Base-by-base conservation (phyloP, 148 eudicot genomes). In the Pharnaceum exiguum region DNA sequence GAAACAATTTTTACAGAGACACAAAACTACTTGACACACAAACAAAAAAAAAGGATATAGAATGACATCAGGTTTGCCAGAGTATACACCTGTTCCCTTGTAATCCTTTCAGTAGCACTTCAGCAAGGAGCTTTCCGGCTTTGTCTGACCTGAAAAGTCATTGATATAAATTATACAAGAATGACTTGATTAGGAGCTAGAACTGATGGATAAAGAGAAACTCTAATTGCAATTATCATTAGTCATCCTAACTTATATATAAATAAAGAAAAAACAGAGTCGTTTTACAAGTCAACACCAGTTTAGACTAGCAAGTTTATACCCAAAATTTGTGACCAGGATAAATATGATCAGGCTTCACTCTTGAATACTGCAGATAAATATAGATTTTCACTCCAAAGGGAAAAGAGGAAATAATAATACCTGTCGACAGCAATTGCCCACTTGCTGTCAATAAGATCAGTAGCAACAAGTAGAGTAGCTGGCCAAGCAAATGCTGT, bases 401-500 rank as follows among this genome's bases (percentile, higher is more conserved):
- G n/a, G 33, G 27, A 28, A n/a, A 43, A 47, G 32, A n/a, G n/a
- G n/a, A n/a, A n/a, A n/a, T n/a, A n/a, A n/a, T n/a, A 40, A 61
- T 75, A 93, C 99, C 99, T 88, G 85, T 93, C 75, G 31, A 93
- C 75, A 33, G 96, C 99, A 62, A 93, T 78, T 58, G 96, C n/a
- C 99, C 99, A 93, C 75, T 77, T 93, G 89, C 99, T 88, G 73
- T 93, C 99, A 59, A 93, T 93, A 37, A 93, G 74, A 76, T 82
- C 89, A 59, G 96, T 83, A 57, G 75, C 79, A 6, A 74, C 49
- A 62, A 88, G 90, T 65, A 93, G 75, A 55, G 95, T 70, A 33
- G 96, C 91, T 25, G 99, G 99, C 99, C 99, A 93, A 42, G 96
- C 96, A 76, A 93, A 72, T 53, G 99, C 99, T 12, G 86, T 55